phyloP scores from a whole-genome alignment of 805 yeast genomes.

The Schwanniomyces pseudopolymorphus region DNA sequence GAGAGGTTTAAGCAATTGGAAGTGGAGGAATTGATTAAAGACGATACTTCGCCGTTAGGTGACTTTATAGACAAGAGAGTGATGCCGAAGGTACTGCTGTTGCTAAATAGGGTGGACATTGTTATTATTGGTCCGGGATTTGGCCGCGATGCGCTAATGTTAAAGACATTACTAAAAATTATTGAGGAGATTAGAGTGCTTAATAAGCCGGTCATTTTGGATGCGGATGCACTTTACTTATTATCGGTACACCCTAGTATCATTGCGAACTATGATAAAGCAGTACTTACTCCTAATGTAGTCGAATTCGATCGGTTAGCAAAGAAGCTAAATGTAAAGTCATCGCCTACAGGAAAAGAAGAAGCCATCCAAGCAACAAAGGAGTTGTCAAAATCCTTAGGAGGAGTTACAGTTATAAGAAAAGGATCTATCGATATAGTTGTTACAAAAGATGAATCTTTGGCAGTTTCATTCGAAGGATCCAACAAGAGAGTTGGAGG shows the following conservation, averaged over 20 bases:
- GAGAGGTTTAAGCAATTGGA: constrained; percentile 11
- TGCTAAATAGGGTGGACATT: constrained; percentile 71
- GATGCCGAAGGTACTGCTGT: constrained; percentile 51
- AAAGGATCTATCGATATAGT: constrained; percentile 74
- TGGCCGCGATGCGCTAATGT: constrained; percentile 77
- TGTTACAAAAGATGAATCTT: constrained; percentile 44
- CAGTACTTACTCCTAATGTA: constrained; percentile 85
- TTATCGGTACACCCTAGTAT: constrained; percentile 58
- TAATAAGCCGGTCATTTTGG: constrained; percentile 72
- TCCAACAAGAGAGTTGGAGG: constrained; percentile 88
- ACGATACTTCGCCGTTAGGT: constrained; percentile 21
- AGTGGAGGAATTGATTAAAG: constrained; percentile 21
- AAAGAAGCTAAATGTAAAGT: constrained; percentile 42
- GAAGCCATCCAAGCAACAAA: constrained; percentile 31
- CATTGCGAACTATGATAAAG: constrained; percentile 53
- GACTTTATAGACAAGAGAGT: constrained; percentile 42
- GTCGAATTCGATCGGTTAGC: constrained; percentile 76
- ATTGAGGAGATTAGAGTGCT: constrained; percentile 56
- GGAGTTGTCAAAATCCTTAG: constrained; percentile 48
- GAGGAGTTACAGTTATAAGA: constrained; percentile 61
- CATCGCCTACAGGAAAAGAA: constrained; percentile 18
- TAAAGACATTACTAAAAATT: constrained; percentile 55
- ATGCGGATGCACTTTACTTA: constrained; percentile 84
- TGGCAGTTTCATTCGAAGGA: constrained; percentile 55
- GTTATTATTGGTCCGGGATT: constrained; percentile 92